Conservation (phyloP, 1,284 basidiomycete species). For the Chalciporus sp. region DNA sequence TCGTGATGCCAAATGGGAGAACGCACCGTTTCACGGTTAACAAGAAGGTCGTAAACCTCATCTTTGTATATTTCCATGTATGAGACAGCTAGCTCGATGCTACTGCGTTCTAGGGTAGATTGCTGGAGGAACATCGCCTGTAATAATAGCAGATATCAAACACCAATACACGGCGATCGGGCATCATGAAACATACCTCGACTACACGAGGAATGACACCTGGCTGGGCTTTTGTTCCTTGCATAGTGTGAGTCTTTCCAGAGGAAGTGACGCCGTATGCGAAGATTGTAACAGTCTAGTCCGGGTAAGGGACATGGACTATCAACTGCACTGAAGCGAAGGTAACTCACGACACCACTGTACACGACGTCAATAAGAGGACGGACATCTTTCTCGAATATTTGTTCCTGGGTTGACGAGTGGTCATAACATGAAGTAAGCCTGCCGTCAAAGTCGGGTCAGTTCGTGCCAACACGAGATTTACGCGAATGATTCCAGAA, state of each 20-base stretch:
- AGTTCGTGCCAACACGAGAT: neutral
- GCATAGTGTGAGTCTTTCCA: slow-evolving; percentile 87
- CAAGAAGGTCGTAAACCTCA: slow-evolving; percentile 81
- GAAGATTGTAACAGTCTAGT: slow-evolving; percentile 76
- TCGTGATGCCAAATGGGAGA: neutral
- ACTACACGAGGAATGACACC: slow-evolving; percentile 82
- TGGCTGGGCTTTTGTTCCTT: slow-evolving; percentile 65
- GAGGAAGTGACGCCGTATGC: slow-evolving; percentile 84
- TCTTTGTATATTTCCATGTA: slow-evolving; percentile 91
- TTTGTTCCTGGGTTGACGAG: slow-evolving; percentile 65
- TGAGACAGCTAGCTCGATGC: slow-evolving; percentile 57
- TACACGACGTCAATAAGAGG: slow-evolving; percentile 72
- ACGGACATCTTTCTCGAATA: slow-evolving; percentile 69
- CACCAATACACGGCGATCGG: neutral
- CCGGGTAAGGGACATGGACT: neutral
- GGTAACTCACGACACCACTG: slow-evolving; percentile 59
- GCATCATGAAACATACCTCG: slow-evolving; percentile 42
- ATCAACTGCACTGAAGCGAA: neutral
- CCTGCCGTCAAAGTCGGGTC: slow-evolving; percentile 35
- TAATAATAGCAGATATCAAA: neutral
- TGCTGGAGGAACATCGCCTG: slow-evolving; percentile 56
- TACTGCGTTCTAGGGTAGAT: slow-evolving; percentile 34
- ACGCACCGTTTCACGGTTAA: slow-evolving; percentile 62
- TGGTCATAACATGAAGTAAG: slow-evolving; percentile 73
- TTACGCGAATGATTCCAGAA: neutral